Evolutionary conservation across 225 moss, liverwort and hornwort species (phyloP).

Genomic region (Rhytidiadelphus loreus): DNA sequence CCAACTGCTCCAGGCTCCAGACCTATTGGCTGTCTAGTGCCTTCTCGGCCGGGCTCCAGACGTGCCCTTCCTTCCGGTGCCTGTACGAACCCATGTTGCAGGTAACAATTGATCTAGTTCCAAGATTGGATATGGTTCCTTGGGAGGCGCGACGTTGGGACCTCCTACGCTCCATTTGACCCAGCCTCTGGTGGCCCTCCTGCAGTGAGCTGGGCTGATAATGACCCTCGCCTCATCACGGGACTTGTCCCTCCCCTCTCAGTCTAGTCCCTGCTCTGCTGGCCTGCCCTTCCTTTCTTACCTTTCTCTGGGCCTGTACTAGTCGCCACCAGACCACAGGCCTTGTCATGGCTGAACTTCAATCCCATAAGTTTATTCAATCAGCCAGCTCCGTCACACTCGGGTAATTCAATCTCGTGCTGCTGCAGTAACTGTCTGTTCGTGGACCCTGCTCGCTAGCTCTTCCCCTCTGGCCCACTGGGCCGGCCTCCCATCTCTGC

Average conservation of each 20-base stretch:
- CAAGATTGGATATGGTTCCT: slow-evolving; percentile 22
- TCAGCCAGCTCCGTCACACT: neutral
- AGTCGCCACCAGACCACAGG: neutral
- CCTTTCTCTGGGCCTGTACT: neutral
- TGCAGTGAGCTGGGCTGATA: slow-evolving; percentile 13
- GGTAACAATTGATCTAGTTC: slow-evolving; percentile 17
- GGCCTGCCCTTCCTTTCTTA: neutral
- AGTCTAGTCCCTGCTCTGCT: neutral
- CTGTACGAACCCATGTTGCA: slow-evolving; percentile 21
- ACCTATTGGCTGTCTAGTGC: neutral
- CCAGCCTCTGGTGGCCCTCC: neutral
- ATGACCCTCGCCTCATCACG: slow-evolving; percentile 25
- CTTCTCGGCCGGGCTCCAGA: neutral
- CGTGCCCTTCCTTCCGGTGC: neutral
- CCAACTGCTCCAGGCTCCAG: slow-evolving; percentile 1
- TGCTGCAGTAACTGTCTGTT: neutral
- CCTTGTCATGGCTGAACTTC: neutral
- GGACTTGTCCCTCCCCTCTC: neutral
- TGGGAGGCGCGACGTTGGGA: neutral
- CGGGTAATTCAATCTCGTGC: neutral
- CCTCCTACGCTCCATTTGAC: slow-evolving; percentile 11
- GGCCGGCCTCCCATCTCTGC: neutral
- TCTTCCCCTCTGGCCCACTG: neutral
- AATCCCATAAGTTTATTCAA: neutral
- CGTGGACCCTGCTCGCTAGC: neutral